phyloP scores from a whole-genome alignment of 768 basidiomycete species.

The Boletus insuetus region DNA sequence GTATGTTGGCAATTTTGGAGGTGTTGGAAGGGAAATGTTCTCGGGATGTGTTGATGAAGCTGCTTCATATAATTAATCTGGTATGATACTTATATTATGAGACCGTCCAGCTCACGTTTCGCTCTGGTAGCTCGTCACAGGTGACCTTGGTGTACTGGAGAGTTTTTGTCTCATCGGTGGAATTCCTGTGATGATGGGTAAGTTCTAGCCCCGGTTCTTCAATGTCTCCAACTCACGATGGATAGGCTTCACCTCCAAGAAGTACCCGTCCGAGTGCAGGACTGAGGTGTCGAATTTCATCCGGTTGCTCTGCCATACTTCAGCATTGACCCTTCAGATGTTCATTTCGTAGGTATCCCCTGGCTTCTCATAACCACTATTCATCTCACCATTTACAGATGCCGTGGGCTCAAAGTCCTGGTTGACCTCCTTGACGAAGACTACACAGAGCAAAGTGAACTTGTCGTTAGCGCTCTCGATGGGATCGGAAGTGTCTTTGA shows the following conservation, averaged over 20 bases:
- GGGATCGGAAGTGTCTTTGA: slow-evolving; percentile 96
- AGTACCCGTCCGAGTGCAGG: slow-evolving; percentile 88
- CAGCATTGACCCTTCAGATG: slow-evolving; percentile 94
- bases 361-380: background rate
- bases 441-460: slow-evolving; percentile 85
- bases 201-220: slow-evolving; percentile 18
- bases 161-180: slow-evolving; percentile 95
- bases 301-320: slow-evolving; percentile 86
- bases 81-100: slow-evolving; percentile 38
- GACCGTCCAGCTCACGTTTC: background rate
- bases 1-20: slow-evolving; percentile 92
- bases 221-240: slow-evolving; percentile 1
- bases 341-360: slow-evolving; percentile 86
- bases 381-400: slow-evolving; percentile 44
- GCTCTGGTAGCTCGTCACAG: slow-evolving; percentile 50
- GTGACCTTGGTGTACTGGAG: slow-evolving; percentile 84
- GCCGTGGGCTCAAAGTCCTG: slow-evolving; percentile 90
- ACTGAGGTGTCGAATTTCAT: slow-evolving; percentile 96
- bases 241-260: slow-evolving; percentile 89
- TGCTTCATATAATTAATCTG: slow-evolving; percentile 87
- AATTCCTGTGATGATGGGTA: slow-evolving; percentile 93
- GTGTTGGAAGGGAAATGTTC: slow-evolving; percentile 86
- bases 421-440: slow-evolving; percentile 97
- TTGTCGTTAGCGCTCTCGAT: slow-evolving; percentile 90
- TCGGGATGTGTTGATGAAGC: slow-evolving; percentile 79